Evolutionary conservation across 257 asterid species (phyloP).

Genomic region (Nicotiana paniculata): DNA sequence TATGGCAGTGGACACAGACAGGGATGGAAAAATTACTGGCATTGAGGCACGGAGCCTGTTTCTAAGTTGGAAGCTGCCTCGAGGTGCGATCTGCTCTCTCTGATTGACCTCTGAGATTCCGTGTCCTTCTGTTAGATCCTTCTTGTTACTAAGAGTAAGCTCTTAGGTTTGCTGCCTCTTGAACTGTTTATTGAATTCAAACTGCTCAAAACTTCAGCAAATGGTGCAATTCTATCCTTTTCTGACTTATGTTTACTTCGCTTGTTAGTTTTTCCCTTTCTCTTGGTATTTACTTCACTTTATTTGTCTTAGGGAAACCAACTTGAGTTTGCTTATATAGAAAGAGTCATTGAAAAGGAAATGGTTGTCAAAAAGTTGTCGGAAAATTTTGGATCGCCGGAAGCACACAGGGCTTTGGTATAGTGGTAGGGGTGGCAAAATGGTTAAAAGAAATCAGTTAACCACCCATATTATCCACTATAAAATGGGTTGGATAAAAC

Average conservation of each 20-base stretch:
- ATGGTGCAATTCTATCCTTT: not conserved
- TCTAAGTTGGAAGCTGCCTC: slow-evolving; percentile 92
- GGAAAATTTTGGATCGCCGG: too few species aligned
- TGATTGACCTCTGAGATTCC: not conserved
- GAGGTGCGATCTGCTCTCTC: slow-evolving; percentile 38
- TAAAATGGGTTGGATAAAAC: too few species aligned
- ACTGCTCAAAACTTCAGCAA: not conserved
- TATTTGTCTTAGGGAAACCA: not conserved
- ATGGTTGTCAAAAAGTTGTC: too few species aligned
- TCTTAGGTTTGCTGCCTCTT: not conserved
- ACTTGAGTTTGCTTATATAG: not conserved
- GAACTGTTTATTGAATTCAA: not conserved
- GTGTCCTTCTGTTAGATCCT: not conserved
- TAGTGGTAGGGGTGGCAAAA: too few species aligned
- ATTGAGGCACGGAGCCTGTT: slow-evolving; percentile 87
- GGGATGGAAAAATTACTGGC: slow-evolving; percentile 93
- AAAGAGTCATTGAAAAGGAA: not conserved
- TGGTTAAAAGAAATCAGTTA: too few species aligned
- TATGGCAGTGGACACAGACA: slow-evolving; percentile 83
- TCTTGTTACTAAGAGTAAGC: not conserved
- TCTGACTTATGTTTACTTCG: not conserved
- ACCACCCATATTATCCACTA: too few species aligned
- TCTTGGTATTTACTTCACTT: not conserved
- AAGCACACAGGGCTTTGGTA: too few species aligned
- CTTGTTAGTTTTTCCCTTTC: not conserved